Evolutionary conservation across 1,284 basidiomycete genomes (phyloP).

Genomic region (Ceratobasidium sp.): DNA sequence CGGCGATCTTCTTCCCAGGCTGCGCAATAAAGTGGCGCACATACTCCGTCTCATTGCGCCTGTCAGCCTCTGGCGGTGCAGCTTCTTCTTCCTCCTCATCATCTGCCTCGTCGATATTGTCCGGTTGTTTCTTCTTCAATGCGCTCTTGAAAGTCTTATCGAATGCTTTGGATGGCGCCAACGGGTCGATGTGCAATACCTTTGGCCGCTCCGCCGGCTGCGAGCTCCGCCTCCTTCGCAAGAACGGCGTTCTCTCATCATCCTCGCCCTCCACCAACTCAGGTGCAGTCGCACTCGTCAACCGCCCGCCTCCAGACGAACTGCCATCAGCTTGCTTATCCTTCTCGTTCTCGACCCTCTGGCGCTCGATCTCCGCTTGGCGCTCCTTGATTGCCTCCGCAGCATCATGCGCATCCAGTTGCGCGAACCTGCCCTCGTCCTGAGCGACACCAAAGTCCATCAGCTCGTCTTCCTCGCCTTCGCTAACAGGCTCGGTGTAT

Average conservation of each 20-base stretch:
- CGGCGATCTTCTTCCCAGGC: slow-evolving; percentile 87
- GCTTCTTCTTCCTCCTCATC: slow-evolving; percentile 58
- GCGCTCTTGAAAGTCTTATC: slow-evolving; percentile 80
- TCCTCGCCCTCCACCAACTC: slow-evolving; percentile 53
- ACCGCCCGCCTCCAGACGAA: slow-evolving; percentile 27
- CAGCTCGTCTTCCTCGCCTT: slow-evolving; percentile 88
- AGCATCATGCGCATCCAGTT: slow-evolving; percentile 74
- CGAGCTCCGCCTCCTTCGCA: slow-evolving; percentile 51
- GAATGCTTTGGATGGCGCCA: slow-evolving; percentile 81
- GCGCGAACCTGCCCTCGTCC: slow-evolving; percentile 82
- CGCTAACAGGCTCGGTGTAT: slow-evolving; percentile 89
- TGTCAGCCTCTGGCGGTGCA: slow-evolving; percentile 55
- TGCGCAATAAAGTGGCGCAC: slow-evolving; percentile 85
- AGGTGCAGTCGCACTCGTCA: slow-evolving; percentile 51
- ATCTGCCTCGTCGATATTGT: slow-evolving; percentile 53
- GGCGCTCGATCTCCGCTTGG: slow-evolving; percentile 70
- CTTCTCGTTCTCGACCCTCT: slow-evolving; percentile 44
- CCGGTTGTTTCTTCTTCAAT: slow-evolving; percentile 53
- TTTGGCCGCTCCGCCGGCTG: slow-evolving; percentile 52
- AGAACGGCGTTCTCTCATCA: slow-evolving; percentile 60
- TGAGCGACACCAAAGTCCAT: slow-evolving; percentile 72
- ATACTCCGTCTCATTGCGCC: slow-evolving; percentile 56
- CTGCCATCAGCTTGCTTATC: slow-evolving; percentile 44
- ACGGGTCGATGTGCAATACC: slow-evolving; percentile 80
- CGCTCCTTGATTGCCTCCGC: slow-evolving; percentile 85